Conservation (phyloP, 192 early-diverging fungal species). For the Umbelopsis sp. region DNA sequence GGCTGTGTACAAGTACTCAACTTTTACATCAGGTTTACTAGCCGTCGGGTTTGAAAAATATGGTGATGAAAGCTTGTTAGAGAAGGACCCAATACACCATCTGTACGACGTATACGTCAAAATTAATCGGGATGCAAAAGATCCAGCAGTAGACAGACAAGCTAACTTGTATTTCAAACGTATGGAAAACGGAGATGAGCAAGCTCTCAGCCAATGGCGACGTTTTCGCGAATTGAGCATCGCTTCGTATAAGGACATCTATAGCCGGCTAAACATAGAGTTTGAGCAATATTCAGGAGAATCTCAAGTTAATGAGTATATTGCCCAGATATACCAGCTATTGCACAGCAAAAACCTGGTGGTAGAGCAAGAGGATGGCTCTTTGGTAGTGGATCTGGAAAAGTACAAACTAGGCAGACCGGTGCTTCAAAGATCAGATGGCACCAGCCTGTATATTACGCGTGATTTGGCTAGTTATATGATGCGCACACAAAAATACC, state of each 20-base stretch:
- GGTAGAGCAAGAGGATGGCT: conserved; percentile 68
- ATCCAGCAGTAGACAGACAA: conserved; percentile 66
- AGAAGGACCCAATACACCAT: conserved; percentile 82
- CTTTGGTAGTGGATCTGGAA: conserved; percentile 77
- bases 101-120: conserved; percentile 89
- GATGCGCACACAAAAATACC: conserved; percentile 71
- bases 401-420: conserved; percentile 74
- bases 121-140: conserved; percentile 73
- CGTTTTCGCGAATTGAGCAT: conserved; percentile 87
- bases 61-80: conserved; percentile 69
- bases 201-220: conserved; percentile 75
- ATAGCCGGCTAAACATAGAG: conserved; percentile 76
- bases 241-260: conserved; percentile 79
- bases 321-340: conserved; percentile 65
- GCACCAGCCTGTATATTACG: conserved; percentile 87
- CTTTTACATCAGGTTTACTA: conserved; percentile 63
- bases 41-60: conserved; percentile 85
- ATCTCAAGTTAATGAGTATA: conserved; percentile 74
- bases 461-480: conserved; percentile 90
- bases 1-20: neutral
- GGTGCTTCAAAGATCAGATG: conserved; percentile 78
- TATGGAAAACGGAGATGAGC: conserved; percentile 89
- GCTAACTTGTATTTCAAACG: conserved; percentile 85
- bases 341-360: conserved; percentile 66
- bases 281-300: conserved; percentile 94